phyloP scores from a whole-genome alignment of 2,329 filamentous ascomycete genomes.

The Elsinoe batatas region DNA sequence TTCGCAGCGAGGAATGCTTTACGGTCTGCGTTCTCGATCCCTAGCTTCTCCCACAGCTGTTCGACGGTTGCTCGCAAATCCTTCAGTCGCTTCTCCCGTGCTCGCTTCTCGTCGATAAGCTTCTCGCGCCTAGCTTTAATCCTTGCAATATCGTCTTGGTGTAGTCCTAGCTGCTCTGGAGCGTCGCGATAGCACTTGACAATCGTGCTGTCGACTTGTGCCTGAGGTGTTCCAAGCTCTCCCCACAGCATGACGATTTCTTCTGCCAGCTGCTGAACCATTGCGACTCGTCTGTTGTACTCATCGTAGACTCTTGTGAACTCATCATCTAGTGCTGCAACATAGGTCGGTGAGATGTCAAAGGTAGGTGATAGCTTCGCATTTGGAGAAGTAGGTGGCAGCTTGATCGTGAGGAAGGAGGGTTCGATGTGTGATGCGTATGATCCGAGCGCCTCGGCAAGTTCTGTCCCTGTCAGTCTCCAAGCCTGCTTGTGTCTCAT shows the following conservation, averaged over 20 bases:
- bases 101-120: conserved; percentile 78
- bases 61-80: conserved; percentile 74
- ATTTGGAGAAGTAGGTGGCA: conserved; percentile 72
- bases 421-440: conserved; percentile 93
- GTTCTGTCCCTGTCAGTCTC: conserved; percentile 47
- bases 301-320: conserved; percentile 95
- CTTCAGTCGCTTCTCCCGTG: conserved; percentile 64
- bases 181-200: conserved; percentile 83
- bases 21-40: conserved; percentile 70
- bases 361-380: conserved; percentile 72
- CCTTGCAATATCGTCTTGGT: conserved; percentile 70
- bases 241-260: conserved; percentile 93
- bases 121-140: conserved; percentile 69
- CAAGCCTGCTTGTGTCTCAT: not conserved
- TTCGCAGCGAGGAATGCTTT: conserved; percentile 80
- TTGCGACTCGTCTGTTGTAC: conserved; percentile 71
- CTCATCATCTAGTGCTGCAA: conserved; percentile 75
- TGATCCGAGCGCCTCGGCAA: conserved; percentile 85
- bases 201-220: conserved; percentile 78
- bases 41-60: conserved; percentile 77
- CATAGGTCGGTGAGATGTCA: conserved; percentile 84
- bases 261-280: conserved; percentile 65
- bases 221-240: conserved; percentile 86
- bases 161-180: conserved; percentile 87
- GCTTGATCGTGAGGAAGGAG: conserved; percentile 71